phyloP scores from a whole-genome alignment of 1,284 basidiomycete genomes.

The Calocybe gambosa region DNA sequence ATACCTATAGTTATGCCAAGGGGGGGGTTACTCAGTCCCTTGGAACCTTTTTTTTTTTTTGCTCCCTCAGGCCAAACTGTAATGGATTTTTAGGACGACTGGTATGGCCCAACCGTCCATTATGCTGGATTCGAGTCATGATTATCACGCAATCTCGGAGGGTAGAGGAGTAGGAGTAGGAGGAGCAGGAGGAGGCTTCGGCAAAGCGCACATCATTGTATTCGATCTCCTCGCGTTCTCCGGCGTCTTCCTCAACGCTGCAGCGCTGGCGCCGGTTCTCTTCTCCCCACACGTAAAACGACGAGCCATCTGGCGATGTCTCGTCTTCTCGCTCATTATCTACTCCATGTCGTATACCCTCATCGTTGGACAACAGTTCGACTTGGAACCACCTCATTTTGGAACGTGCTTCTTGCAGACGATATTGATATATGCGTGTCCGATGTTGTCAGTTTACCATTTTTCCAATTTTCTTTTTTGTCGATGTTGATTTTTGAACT shows the following conservation, averaged over 20 bases:
- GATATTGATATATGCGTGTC: conserved; percentile 17
- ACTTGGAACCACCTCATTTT: conserved; percentile 12
- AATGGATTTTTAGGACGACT: background rate
- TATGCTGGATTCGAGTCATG: too few species aligned
- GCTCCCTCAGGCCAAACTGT: background rate
- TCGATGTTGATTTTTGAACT: background rate
- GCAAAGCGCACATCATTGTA: background rate
- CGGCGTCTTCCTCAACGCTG: background rate
- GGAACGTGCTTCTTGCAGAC: conserved; percentile 19
- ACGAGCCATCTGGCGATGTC: background rate
- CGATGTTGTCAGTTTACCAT: conserved; percentile 14
- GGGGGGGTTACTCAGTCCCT: background rate
- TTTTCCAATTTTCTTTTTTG: background rate
- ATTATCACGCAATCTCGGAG: too few species aligned
- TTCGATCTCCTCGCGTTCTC: background rate
- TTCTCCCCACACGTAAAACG: background rate
- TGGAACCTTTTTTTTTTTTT: too few species aligned
- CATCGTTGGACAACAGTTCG: conserved; percentile 20
- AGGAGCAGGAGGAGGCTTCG: background rate
- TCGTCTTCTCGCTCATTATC: conserved; percentile 16
- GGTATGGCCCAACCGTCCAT: too few species aligned
- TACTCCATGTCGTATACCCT: conserved; percentile 17
- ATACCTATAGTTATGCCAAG: background rate
- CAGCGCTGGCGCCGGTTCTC: background rate
- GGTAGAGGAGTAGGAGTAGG: too few species aligned